Conservation (phyloP, 2,329 filamentous ascomycete genomes). For the Cryphonectria parasitica region DNA sequence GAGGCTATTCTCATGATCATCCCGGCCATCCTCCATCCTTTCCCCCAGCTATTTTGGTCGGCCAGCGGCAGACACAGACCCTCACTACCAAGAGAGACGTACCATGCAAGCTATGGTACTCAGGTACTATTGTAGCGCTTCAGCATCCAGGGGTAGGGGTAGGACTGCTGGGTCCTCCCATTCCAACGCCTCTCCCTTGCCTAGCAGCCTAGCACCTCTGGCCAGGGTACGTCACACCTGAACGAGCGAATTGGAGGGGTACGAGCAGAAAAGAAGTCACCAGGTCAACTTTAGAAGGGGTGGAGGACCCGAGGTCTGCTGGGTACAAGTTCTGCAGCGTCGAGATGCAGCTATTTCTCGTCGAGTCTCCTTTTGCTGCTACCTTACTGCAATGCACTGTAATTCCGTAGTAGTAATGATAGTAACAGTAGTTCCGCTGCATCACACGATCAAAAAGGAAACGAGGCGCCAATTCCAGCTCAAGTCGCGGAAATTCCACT, state of each 20-base stretch:
- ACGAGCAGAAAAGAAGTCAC: constrained; percentile 5
- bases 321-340: background rate
- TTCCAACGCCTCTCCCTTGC: background rate
- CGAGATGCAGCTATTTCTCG: background rate
- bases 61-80: background rate
- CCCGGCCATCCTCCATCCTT: background rate
- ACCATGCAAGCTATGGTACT: background rate
- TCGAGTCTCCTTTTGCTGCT: background rate
- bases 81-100: background rate
- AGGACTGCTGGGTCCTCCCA: background rate
- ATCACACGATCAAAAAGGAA: constrained; percentile 30
- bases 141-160: constrained; percentile 1
- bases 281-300: constrained; percentile 3
- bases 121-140: background rate
- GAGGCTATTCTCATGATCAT: constrained; percentile 14
- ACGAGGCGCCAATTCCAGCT: constrained; percentile 29
- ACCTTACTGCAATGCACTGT: background rate
- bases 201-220: background rate
- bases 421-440: background rate
- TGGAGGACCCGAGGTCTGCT: constrained; percentile 2
- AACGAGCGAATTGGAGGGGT: background rate
- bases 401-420: background rate
- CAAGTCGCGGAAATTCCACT: constrained; percentile 9
- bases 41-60: constrained; percentile 3
- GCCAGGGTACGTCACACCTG: constrained; percentile 17